Conservation (phyloP, 495 filamentous ascomycete genomes). For the Penicillium bialowiezense region DNA sequence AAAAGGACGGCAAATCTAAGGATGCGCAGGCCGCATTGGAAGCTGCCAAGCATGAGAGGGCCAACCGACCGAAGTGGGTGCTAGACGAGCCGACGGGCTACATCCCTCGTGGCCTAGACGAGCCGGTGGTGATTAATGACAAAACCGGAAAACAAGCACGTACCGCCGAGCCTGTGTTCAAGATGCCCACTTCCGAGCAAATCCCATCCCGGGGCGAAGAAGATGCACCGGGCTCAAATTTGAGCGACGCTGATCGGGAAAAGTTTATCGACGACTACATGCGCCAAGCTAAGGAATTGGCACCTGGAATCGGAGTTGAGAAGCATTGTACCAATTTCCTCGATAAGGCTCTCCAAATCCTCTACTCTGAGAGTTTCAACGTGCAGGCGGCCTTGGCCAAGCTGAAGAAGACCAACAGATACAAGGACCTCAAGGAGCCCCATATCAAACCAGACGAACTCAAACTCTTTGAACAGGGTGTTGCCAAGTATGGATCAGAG, state of each 20-base stretch:
- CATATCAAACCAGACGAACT: conserved; percentile 73
- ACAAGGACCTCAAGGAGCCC: conserved; percentile 81
- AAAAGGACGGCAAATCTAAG: conserved; percentile 73
- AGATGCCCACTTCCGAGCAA: conserved; percentile 49
- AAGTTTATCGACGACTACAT: conserved; percentile 72
- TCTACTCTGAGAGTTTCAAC: conserved; percentile 71
- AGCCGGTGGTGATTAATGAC: conserved; percentile 42
- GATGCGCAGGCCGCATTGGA: conserved; percentile 76
- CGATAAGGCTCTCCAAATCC: conserved; percentile 75
- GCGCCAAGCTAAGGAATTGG: conserved; percentile 58
- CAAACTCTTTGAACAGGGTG: conserved; percentile 89
- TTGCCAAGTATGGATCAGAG: conserved; percentile 89
- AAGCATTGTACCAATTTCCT: conserved; percentile 79
- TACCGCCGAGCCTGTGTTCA: conserved; percentile 53
- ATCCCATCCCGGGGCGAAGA: conserved; percentile 47
- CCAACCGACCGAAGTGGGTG: conserved; percentile 86
- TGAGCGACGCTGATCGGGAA: conserved; percentile 44
- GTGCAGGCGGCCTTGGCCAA: conserved; percentile 67
- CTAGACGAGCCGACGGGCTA: conserved; percentile 89
- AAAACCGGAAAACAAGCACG: conserved; percentile 53
- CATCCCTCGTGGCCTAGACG: conserved; percentile 77
- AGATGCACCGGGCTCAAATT: conserved; percentile 38
- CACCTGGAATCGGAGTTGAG: conserved; percentile 61
- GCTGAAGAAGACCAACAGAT: conserved; percentile 62
- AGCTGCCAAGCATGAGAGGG: conserved; percentile 70